Base-by-base conservation (phyloP, 805 yeast genomes). In the Ascoidea asiatica region DNA sequence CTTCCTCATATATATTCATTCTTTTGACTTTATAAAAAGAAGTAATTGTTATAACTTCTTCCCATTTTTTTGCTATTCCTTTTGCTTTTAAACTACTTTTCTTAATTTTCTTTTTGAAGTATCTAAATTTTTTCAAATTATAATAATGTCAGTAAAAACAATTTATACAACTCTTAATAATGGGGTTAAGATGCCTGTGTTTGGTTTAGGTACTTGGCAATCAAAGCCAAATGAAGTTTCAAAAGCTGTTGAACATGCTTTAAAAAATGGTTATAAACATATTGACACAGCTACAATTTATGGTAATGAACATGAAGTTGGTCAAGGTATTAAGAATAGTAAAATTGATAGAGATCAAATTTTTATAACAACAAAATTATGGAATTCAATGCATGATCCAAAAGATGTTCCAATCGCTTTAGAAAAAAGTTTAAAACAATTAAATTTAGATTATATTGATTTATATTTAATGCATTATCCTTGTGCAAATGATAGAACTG, bases 381-480 rank as follows among this genome's bases (percentile, higher is more conserved):
- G n/a, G n/a, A n/a, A n/a, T n/a, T n/a, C n/a, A n/a, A n/a, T n/a
- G n/a, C n/a, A n/a, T n/a, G n/a, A n/a, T n/a, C n/a, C n/a, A n/a
- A n/a, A 70, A 61, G 82, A 80, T 13, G 65, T 82, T 21, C 75
- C 78, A 48, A 70, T 56, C 19, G 83, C 81, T 6, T 61, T 84
- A 38, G 70, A 77, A 11, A 65, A 61, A 43, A 79, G 88, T 6
- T 66, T 85, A 54, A 53, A 68, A 52, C 75, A 79, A 54, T 66
- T 85, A 48, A 79, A 78, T 0, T 56, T 83, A 52, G 90, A 81
- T 43, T 85, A 85, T 54, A 80, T 85, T 44, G 95, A 85, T 57
- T 64, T 85, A 47, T 77, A 79, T 58, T 68, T 86, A 56, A 70
- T 84, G 59, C 95, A 85, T 62, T 86, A 92, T 92, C 95, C 95